Base-by-base conservation (phyloP, 106 monocot species). In the Posidonia australis region DNA sequence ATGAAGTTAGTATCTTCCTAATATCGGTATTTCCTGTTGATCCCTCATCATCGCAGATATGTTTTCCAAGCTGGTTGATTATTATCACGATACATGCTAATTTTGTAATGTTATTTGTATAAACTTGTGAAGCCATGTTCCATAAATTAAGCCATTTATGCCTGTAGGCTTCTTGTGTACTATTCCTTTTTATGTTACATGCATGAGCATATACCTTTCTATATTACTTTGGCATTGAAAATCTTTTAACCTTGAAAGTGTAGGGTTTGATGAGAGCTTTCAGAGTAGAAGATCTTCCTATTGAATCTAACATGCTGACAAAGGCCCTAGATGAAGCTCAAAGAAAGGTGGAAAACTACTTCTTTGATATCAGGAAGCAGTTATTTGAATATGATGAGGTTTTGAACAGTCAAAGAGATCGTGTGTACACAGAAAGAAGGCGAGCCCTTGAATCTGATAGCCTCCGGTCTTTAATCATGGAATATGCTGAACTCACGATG, bases 181-280 rank as follows among this genome's bases (percentile, higher is more conserved):
- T n/a, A n/a, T n/a, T n/a, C n/a, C n/a, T n/a, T n/a, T n/a, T n/a
- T n/a, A n/a, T n/a, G n/a, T n/a, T n/a, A n/a, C n/a, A n/a, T n/a
- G n/a, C n/a, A n/a, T n/a, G n/a, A n/a, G n/a, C n/a, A n/a, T n/a
- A n/a, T n/a, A n/a, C n/a, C n/a, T 36, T 7, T 36, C 36, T 36
- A 7, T 36, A 36, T 4, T 36, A 36, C 36, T 36, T 36, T 4
- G 7, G 5, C 7, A 36, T 36, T 36, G 36, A 36, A 36, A 7
- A 2, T 4, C 7, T 7, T 36, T 36, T 36, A 9, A 30, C 13
- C 6, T 16, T 67, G n/a, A 14, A 30, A 72, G 3, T 79, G 58
- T 54, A 96, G 94, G 90, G 94, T n/a, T 74, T 96, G 51, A 96
- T 96, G 94, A 84, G 76, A 49, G 94, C 94, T 57, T 96, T 96